Percentiles rank a stretch among this genome's conserved stretches.
Conservation (phyloP, 2,329 filamentous ascomycete genomes). For the Beauveria bassiana region DNA sequence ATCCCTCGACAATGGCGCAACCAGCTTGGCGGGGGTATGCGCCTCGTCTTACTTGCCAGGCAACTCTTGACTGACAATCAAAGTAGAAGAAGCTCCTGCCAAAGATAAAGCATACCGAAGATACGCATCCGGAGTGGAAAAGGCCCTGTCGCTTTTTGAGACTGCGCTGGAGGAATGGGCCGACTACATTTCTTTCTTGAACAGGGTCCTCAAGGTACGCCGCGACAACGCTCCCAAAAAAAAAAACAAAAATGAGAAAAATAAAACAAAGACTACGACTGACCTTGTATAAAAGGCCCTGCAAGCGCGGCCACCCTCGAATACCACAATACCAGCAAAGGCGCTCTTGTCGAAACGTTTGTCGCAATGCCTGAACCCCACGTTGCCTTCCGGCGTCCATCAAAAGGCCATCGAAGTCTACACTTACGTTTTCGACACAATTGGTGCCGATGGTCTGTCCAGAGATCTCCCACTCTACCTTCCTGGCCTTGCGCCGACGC, state of each 20-base stretch:
- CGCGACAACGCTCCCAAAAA: neutral
- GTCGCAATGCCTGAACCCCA: constrained; percentile 90
- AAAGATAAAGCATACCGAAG: constrained; percentile 71
- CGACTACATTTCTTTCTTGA: constrained; percentile 96
- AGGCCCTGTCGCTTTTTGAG: constrained; percentile 83
- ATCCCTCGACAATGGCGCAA: constrained; percentile 69
- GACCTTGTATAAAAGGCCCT: constrained; percentile 54
- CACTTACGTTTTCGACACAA: constrained; percentile 75
- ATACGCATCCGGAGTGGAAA: constrained; percentile 83
- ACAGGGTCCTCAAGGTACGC: constrained; percentile 75
- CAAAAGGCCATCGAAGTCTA: constrained; percentile 97
- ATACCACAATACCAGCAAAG: constrained; percentile 72
- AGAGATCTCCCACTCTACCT: constrained; percentile 81
- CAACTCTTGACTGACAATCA: neutral
- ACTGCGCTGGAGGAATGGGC: constrained; percentile 96
- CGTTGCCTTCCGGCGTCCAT: constrained; percentile 89
- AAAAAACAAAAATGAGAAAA: too few species aligned
- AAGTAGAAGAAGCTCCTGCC: constrained; percentile 43
- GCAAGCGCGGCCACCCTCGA: constrained; percentile 71
- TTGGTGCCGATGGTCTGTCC: constrained; percentile 73
- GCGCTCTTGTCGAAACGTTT: constrained; percentile 78
- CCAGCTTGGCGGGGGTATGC: constrained; percentile 67
- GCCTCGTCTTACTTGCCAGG: constrained; percentile 4
- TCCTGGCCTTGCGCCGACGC: constrained; percentile 77
- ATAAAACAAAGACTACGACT: constrained; percentile 4